These are phyloP conservation scores for Pyricularia sp. DNA, from an alignment of 2,329 filamentous ascomycete genomes.

Conservation along the genomic window DNA sequence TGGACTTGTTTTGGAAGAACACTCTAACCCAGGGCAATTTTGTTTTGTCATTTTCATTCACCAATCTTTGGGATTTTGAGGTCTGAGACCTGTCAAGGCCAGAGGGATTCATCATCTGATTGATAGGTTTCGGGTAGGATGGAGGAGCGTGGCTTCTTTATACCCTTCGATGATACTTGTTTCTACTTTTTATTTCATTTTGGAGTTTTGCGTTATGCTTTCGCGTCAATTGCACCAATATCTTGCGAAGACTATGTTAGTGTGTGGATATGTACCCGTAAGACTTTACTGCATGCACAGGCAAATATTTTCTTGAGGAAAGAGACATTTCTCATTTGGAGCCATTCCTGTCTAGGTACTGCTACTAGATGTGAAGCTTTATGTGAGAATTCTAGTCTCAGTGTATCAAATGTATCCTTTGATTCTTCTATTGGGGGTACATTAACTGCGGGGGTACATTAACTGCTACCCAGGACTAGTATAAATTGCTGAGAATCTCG, in stretches of 20 bases:
- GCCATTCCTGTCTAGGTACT: not conserved
- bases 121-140: not conserved
- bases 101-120: not conserved
- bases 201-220: not conserved
- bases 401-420: not conserved
- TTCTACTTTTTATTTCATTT: not conserved
- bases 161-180: not conserved
- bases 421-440: not conserved
- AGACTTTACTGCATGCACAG: not conserved
- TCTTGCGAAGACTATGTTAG: not conserved
- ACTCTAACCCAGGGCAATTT: not conserved
- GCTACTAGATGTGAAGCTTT: not conserved
- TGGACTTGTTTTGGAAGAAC: not conserved
- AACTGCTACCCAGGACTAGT: not conserved
- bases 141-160: not conserved
- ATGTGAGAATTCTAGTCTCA: not conserved
- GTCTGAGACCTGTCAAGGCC: not conserved
- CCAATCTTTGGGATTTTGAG: not conserved
- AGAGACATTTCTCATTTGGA: not conserved
- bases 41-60: not conserved
- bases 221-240: not conserved
- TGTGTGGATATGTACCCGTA: not conserved
- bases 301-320: not conserved
- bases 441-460: not conserved
- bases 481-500: not conserved